These are phyloP conservation scores for Pseudonectria foliicola DNA, from an alignment of 2,329 filamentous ascomycete genomes.

Conservation along the genomic window DNA sequence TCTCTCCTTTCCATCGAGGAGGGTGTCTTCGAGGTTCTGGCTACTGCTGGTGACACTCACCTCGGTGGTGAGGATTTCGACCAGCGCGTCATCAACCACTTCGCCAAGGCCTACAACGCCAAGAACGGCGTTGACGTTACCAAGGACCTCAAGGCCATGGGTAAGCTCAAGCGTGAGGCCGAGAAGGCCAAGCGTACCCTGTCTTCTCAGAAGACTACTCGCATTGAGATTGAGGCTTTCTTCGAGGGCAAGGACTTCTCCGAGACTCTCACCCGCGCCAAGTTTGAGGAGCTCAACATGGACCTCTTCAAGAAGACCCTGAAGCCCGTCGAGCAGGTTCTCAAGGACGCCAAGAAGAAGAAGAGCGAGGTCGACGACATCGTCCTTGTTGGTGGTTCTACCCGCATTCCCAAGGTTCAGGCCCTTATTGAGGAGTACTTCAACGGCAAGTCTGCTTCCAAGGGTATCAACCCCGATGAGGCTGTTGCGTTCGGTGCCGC, in stretches of 20 bases:
- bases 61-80: slow-evolving; percentile 99
- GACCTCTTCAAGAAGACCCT: slow-evolving; percentile 99
- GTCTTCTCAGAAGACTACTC: slow-evolving; percentile 86
- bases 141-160: slow-evolving; percentile 96
- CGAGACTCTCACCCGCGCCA: slow-evolving; percentile 94
- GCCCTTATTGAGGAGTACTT: slow-evolving; percentile 94
- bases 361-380: slow-evolving; percentile 94
- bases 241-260: slow-evolving; percentile 96
- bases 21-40: slow-evolving; percentile 89
- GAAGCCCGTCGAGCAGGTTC: slow-evolving; percentile 96
- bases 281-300: slow-evolving; percentile 99
- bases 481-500: slow-evolving; percentile 97
- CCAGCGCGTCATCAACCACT: slow-evolving; percentile 92
- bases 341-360: slow-evolving; percentile 97
- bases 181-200: slow-evolving; percentile 99
- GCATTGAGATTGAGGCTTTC: slow-evolving; percentile 96
- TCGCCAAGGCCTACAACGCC: slow-evolving; percentile 98
- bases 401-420: slow-evolving; percentile 98
- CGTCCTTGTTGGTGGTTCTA: slow-evolving; percentile 95
- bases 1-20: slow-evolving; percentile 86
- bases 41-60: slow-evolving; percentile 94
- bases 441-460: slow-evolving; percentile 90
- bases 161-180: slow-evolving; percentile 98
- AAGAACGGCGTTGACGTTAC: slow-evolving; percentile 87
- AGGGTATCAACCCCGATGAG: slow-evolving; percentile 99